A percentile compares a stretch with the other conserved stretches of the same genome.
Evolutionary conservation across 164 flowering plant genomes (phyloP).

Genomic region (Euptelea pleiosperma): DNA sequence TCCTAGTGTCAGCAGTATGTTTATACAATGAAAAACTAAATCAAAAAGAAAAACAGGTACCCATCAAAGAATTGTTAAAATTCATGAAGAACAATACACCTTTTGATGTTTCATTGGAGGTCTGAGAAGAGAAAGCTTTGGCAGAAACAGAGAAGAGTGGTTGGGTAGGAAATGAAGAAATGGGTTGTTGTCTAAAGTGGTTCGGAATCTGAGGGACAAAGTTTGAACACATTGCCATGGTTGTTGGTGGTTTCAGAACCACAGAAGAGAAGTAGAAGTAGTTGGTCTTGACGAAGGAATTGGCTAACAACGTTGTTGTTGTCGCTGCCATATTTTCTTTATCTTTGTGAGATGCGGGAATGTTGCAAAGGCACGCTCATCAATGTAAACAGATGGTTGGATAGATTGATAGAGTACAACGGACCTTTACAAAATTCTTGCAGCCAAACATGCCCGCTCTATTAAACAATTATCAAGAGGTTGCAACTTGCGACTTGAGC

Average conservation of each 20-base stretch:
- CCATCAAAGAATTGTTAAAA: background rate
- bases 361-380: no score
- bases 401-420: no score
- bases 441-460: no score
- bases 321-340: no score
- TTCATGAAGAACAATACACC: constrained; percentile 22
- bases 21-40: background rate
- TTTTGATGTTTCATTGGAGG: constrained; percentile 28
- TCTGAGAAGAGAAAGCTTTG: constrained; percentile 41
- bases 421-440: no score
- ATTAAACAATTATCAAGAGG: no score
- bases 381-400: no score
- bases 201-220: constrained; percentile 32
- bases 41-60: background rate
- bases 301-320: no score
- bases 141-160: constrained; percentile 21
- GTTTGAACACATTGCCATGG: constrained; percentile 47
- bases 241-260: constrained; percentile 21
- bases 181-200: constrained; percentile 30
- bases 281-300: constrained; percentile 5
- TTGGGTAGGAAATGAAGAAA: constrained; percentile 24
- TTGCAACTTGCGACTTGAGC: no score
- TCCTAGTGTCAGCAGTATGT: no score
- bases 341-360: no score
- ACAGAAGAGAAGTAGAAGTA: constrained; percentile 7